Conservation (phyloP, 1,284 basidiomycete species). For the Cutaneotrichosporon daszewskae region DNA sequence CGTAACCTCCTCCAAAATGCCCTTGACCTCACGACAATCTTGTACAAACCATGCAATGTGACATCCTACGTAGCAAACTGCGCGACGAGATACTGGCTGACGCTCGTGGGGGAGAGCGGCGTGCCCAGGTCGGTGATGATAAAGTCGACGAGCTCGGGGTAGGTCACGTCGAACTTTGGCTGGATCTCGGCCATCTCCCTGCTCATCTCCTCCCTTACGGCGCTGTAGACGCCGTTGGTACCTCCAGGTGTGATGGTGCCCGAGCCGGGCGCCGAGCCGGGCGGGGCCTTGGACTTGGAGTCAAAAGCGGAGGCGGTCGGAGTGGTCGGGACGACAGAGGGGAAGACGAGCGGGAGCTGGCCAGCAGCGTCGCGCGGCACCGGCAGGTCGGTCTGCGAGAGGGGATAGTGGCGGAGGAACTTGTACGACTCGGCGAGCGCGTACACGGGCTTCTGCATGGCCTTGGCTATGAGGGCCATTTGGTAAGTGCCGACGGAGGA, state of each 20-base stretch:
- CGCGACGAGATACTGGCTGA: conserved; percentile 48
- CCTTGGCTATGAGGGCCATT: conserved; percentile 92
- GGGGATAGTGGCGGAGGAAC: conserved; percentile 91
- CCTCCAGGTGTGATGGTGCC: not conserved
- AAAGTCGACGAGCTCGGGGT: conserved; percentile 47
- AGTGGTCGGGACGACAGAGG: conserved; percentile 14
- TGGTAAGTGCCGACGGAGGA: conserved; percentile 85
- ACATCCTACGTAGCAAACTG: conserved; percentile 37
- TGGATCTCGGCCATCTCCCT: conserved; percentile 47
- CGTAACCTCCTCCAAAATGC: too few relatives aligned
- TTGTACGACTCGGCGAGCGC: conserved; percentile 97
- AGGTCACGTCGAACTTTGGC: conserved; percentile 50
- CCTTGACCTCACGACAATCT: too few relatives aligned
- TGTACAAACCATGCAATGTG: conserved; percentile 12
- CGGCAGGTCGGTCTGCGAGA: conserved; percentile 94
- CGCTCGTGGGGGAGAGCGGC: conserved; percentile 41
- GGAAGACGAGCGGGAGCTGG: conserved; percentile 24
- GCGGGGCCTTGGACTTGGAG: not conserved
- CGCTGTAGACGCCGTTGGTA: not conserved
- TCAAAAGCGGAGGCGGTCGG: not conserved
- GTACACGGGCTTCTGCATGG: conserved; percentile 92
- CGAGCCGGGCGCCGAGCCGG: not conserved
- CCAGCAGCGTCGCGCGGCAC: conserved; percentile 13
- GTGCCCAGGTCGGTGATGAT: conserved; percentile 48
- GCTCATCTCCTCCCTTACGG: conserved; percentile 47